phyloP scores from a whole-genome alignment of 768 basidiomycete species.

The Mycena kentingensis region DNA sequence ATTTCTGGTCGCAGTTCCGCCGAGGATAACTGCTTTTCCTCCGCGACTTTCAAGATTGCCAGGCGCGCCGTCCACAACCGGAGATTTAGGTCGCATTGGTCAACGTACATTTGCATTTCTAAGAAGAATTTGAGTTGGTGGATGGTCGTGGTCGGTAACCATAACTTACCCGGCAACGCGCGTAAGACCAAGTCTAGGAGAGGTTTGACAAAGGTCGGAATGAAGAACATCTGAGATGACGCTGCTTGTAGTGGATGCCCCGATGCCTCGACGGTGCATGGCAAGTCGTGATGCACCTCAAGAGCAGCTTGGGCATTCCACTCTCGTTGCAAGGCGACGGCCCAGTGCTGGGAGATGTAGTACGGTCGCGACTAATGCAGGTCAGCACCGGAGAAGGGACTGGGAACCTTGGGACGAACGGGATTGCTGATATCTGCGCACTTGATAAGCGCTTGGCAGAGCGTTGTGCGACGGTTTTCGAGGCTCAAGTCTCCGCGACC shows the following conservation, averaged over 20 bases:
- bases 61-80: conserved; percentile 63
- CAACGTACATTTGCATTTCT: conserved; percentile 72
- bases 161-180: conserved; percentile 65
- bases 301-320: conserved; percentile 90
- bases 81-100: conserved; percentile 71
- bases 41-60: conserved; percentile 37
- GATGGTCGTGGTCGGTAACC: not conserved
- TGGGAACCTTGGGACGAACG: conserved; percentile 53
- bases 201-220: conserved; percentile 78
- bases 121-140: not conserved
- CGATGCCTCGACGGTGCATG: conserved; percentile 53
- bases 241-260: conserved; percentile 52
- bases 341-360: conserved; percentile 92
- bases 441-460: conserved; percentile 92
- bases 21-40: conserved; percentile 11
- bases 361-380: conserved; percentile 80
- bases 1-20: conserved; percentile 18
- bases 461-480: conserved; percentile 58
- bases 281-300: conserved; percentile 76
- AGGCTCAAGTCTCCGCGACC: conserved; percentile 41
- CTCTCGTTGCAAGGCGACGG: conserved; percentile 81
- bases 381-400: conserved; percentile 8
- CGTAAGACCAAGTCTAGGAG: conserved; percentile 74
- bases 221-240: conserved; percentile 88
- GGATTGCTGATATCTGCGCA: conserved; percentile 99